Evolutionary conservation across 2,329 filamentous ascomycete species (phyloP).

Genomic region (Tolypocladium sp.): DNA sequence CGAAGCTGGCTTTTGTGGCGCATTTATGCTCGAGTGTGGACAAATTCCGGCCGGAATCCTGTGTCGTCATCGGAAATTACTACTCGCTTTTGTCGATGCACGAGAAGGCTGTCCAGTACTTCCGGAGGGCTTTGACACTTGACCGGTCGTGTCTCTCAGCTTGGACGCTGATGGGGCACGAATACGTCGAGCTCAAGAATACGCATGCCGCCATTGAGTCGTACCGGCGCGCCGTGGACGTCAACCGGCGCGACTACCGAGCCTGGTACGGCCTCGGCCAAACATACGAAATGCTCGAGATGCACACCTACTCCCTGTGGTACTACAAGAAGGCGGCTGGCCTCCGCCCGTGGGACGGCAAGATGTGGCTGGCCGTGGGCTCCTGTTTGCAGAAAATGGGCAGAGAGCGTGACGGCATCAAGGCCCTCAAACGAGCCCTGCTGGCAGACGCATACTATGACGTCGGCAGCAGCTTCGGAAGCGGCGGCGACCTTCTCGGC

Average conservation of each 20-base stretch:
- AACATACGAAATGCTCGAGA: conserved; percentile 95
- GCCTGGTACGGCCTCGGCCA: conserved; percentile 97
- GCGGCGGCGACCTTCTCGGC: conserved; percentile 33
- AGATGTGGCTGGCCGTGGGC: conserved; percentile 97
- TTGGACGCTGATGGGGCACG: conserved; percentile 98
- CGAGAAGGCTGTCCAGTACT: conserved; percentile 97
- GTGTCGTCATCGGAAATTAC: conserved; percentile 94
- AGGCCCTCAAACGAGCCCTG: conserved; percentile 85
- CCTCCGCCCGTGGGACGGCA: conserved; percentile 88
- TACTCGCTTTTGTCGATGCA: conserved; percentile 91
- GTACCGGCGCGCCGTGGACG: conserved; percentile 89
- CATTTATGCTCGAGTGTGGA: conserved; percentile 86
- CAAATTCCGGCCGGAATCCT: conserved; percentile 94
- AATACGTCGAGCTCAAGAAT: conserved; percentile 98
- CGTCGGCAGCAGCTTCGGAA: conserved; percentile 45
- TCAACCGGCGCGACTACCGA: conserved; percentile 91
- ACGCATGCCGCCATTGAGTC: conserved; percentile 96
- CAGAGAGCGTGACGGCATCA: conserved; percentile 81
- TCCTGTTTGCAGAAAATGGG: conserved; percentile 87
- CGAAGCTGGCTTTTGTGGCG: conserved; percentile 86
- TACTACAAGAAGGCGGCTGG: conserved; percentile 96
- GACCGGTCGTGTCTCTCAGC: conserved; percentile 87
- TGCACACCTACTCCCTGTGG: conserved; percentile 94
- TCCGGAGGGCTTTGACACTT: conserved; percentile 81
- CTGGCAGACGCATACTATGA: conserved; percentile 84